phyloP scores from a whole-genome alignment of 2,329 filamentous ascomycete genomes.

The Ophiocordyceps camponoti-floridani region DNA sequence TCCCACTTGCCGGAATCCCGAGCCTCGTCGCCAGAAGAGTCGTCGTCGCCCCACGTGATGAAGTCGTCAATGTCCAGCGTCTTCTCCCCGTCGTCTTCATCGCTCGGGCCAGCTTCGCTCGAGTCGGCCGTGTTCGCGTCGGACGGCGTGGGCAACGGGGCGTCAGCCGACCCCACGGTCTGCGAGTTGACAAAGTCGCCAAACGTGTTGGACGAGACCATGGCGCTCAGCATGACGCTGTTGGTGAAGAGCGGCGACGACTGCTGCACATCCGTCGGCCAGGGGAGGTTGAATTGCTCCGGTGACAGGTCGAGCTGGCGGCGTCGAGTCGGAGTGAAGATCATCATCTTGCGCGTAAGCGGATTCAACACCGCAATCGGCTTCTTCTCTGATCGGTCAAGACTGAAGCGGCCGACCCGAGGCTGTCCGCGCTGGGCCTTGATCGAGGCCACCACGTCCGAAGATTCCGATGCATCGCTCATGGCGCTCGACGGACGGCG shows the following conservation, averaged over 20 bases:
- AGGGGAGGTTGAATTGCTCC: conserved; percentile 33
- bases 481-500: conserved; percentile 18
- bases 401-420: conserved; percentile 33
- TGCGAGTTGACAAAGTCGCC: conserved; percentile 43
- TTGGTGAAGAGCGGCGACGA: conserved; percentile 44
- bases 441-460: conserved; percentile 28
- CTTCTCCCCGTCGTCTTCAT: conserved; percentile 47
- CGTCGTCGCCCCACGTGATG: conserved; percentile 44
- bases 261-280: conserved; percentile 19
- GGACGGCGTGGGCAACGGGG: conserved; percentile 53
- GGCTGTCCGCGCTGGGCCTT: conserved; percentile 31
- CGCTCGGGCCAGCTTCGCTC: conserved; percentile 18
- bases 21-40: conserved; percentile 41
- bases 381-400: conserved; percentile 35
- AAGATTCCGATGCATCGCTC: conserved; percentile 26
- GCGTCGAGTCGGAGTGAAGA: conserved; percentile 36
- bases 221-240: conserved; percentile 64
- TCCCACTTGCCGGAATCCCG: conserved; percentile 28
- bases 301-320: conserved; percentile 33
- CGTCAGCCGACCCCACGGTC: conserved; percentile 55
- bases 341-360: conserved; percentile 41
- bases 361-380: conserved; percentile 41
- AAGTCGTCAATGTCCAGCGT: conserved; percentile 54
- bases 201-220: conserved; percentile 39
- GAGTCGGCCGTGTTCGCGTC: conserved; percentile 38